A percentile compares a stretch with the other conserved stretches of the same genome.
phyloP scores from a whole-genome alignment of 768 basidiomycete genomes.

The Tricholoma flavovirens region DNA sequence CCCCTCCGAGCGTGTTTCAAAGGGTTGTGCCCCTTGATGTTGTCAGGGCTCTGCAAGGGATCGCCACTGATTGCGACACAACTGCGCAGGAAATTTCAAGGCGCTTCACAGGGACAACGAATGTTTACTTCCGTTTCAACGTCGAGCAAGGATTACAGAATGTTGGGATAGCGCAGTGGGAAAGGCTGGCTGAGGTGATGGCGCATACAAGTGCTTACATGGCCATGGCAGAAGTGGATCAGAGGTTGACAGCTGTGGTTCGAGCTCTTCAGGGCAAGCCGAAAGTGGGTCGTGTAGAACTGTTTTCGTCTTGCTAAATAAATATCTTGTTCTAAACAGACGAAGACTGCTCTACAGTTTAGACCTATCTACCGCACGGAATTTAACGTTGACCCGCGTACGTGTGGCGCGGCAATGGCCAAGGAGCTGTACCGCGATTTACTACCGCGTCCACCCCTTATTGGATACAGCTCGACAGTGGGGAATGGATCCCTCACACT shows the following conservation, averaged over 20 bases:
- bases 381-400: neutral
- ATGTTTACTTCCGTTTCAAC: conserved; percentile 8
- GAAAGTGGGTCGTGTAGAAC: neutral
- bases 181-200: conserved; percentile 5
- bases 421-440: too few relatives aligned
- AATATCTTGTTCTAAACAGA: neutral
- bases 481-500: neutral
- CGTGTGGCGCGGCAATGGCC: neutral
- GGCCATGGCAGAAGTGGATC: neutral
- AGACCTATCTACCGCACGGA: neutral
- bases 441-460: too few relatives aligned
- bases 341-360: neutral
- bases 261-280: neutral
- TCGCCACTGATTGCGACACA: conserved; percentile 8
- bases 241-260: neutral
- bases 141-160: conserved; percentile 12
- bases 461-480: too few relatives aligned
- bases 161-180: conserved; percentile 4
- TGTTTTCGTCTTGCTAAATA: neutral
- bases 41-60: neutral
- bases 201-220: conserved; percentile 3
- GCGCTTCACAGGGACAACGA: neutral
- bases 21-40: neutral
- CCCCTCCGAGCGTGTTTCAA: neutral
- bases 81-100: conserved; percentile 1